Percentiles rank a stretch among this genome's conserved stretches.
phyloP scores from a whole-genome alignment of 768 basidiomycete genomes.

The Agaricus sinodeliciosus region DNA sequence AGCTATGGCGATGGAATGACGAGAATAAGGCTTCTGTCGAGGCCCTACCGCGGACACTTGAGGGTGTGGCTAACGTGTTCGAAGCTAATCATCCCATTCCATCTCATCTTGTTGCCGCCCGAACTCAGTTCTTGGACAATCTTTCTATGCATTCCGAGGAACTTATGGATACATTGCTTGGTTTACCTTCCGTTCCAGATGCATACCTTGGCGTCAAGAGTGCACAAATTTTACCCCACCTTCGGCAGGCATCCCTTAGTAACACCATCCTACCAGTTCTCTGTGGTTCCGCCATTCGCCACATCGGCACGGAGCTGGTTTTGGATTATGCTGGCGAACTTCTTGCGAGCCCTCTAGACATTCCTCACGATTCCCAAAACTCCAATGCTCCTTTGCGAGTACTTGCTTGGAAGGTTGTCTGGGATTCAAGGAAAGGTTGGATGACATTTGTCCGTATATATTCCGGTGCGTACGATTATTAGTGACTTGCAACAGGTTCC shows the following conservation, averaged over 20 bases:
- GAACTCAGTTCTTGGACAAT: conserved; percentile 67
- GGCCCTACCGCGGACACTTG: conserved; percentile 45
- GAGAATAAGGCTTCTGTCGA: conserved; percentile 37
- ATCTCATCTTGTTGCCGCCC: conserved; percentile 58
- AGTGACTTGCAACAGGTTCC: neutral
- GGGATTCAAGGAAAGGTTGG: conserved; percentile 81
- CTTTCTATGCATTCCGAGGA: conserved; percentile 77
- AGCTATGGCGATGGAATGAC: conserved; percentile 68
- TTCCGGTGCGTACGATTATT: conserved; percentile 48
- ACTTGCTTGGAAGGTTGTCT: conserved; percentile 84
- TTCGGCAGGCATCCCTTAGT: conserved; percentile 61
- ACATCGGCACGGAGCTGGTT: conserved; percentile 74
- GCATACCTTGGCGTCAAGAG: conserved; percentile 59
- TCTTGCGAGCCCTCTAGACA: conserved; percentile 71
- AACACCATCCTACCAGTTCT: conserved; percentile 71
- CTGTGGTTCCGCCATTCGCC: conserved; percentile 76
- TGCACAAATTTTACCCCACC: conserved; percentile 47
- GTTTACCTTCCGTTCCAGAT: conserved; percentile 46
- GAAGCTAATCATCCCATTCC: conserved; percentile 60
- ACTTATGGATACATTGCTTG: conserved; percentile 68
- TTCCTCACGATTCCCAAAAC: conserved; percentile 37
- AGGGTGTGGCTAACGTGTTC: conserved; percentile 38
- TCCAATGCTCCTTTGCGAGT: conserved; percentile 47
- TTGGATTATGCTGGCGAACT: conserved; percentile 81
- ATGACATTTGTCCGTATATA: conserved; percentile 91